Evolutionary conservation across 164 flowering plant species (phyloP).

Genomic region (Euptelea pleiosperma): DNA sequence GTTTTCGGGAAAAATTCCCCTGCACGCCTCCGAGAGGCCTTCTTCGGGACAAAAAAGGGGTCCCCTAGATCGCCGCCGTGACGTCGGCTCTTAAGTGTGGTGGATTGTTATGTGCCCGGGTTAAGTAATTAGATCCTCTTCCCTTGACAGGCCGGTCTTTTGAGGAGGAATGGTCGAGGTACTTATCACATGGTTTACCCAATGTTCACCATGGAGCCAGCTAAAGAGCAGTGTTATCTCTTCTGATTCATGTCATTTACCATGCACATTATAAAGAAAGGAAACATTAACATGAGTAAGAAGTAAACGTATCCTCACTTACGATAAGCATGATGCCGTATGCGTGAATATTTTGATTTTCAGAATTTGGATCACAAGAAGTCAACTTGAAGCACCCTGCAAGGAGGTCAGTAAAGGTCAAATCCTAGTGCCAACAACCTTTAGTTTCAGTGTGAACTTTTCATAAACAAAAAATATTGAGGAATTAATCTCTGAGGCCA

Average conservation of each 20-base stretch:
- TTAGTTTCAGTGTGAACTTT: neutral
- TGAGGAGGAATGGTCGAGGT: too few relatives aligned
- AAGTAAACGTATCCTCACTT: conserved; percentile 31
- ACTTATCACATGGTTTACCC: too few relatives aligned
- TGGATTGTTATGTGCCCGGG: too few relatives aligned
- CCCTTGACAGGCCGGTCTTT: too few relatives aligned
- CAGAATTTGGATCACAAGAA: conserved; percentile 53
- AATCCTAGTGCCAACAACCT: neutral
- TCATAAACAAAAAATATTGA: neutral
- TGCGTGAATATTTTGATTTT: conserved; percentile 72
- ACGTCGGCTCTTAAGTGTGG: too few relatives aligned
- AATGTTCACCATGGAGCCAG: neutral
- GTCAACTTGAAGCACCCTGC: conserved; percentile 80
- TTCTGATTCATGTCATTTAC: neutral
- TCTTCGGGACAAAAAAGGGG: too few relatives aligned
- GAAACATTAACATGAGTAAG: neutral
- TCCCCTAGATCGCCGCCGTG: too few relatives aligned
- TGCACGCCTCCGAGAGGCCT: too few relatives aligned
- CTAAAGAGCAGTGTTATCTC: neutral
- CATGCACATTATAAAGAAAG: neutral
- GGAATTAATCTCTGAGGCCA: neutral
- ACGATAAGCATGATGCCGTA: conserved; percentile 81
- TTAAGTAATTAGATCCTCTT: too few relatives aligned
- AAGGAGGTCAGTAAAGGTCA: conserved; percentile 17
- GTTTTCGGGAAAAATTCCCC: too few relatives aligned